Evolutionary conservation across 1,284 basidiomycete genomes (phyloP), one percentile per base, ranked within the genome.

Genomic region (Microbotryum silenes-acaulis): DNA sequence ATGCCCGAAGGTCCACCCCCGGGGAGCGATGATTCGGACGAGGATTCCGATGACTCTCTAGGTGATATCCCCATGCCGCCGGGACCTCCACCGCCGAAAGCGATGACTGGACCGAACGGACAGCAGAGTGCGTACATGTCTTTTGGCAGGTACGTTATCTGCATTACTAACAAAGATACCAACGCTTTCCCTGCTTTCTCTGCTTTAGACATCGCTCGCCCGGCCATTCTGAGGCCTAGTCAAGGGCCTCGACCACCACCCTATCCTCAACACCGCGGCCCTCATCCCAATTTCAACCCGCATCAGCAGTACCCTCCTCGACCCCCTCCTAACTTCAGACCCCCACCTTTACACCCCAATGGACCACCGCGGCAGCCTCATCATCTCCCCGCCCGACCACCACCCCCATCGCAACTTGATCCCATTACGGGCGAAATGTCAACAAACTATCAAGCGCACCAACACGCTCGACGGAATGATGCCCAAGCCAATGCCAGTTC

Each of bases 1-100:
- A 86, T 93, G 85, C 91, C 91, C 10, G 86, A 86, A 57, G 89
- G 86, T 0, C 87, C 85, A 47, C 86, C 86, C 37, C 88, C 88
- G 0, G 57, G 71, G 61, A 59, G 42, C 44, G n/a, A 62, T 14
- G 55, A 53, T 16, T 56, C 54, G 2, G 60, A 56, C 6, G 54
- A 49, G 12, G 64, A 68, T 10, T 56, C 53, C 0, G 60, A 59
- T 12, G 45, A 44, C n/a, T 76, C 61, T 20, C 37, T 44, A 4
- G 63, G 78, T 64, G 69, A 66, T 50, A 71, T 71, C 12, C 62
- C 64, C 0, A 46, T 71, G 23, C 70, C 70, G 16, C 61, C 61
- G 2, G 71, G 70, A 7, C 71, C 70, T 3, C 69, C 71, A 3
- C 71, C 72, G 6, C 63, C 63, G 1, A 57, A 66, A 60, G 60